Evolutionary conservation across 106 monocot genomes (phyloP).

Genomic region (Agapanthus africanus): DNA sequence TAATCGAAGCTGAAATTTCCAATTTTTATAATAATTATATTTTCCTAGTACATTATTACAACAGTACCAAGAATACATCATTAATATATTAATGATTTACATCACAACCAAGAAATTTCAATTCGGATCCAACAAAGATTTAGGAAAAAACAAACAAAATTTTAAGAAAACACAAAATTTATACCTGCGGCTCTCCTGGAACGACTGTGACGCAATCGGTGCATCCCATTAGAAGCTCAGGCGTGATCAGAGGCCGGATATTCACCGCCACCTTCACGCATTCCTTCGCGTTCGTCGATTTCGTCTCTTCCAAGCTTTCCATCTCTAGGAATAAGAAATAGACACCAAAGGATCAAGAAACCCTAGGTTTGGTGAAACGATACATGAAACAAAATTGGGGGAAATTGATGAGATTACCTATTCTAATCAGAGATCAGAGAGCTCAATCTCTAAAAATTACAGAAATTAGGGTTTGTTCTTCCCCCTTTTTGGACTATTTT

Average conservation of each 20-base stretch:
- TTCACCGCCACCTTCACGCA: constrained; percentile 92
- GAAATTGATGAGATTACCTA: too few species aligned
- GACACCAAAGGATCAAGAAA: too few species aligned
- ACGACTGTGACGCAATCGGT: constrained; percentile 69
- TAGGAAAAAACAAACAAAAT: background rate
- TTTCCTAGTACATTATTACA: background rate
- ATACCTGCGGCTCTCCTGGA: constrained; percentile 91
- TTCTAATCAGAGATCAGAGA: too few species aligned
- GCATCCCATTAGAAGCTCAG: constrained; percentile 68
- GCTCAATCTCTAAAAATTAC: too few species aligned
- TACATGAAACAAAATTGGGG: too few species aligned
- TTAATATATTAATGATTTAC: background rate
- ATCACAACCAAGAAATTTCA: background rate
- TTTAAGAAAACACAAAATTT: background rate
- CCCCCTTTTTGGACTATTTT: too few species aligned
- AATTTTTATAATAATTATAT: background rate
- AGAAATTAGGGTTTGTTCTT: too few species aligned
- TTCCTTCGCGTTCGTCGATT: constrained; percentile 28
- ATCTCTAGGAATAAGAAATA: too few species aligned
- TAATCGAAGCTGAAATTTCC: background rate
- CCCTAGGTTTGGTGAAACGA: too few species aligned
- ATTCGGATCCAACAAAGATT: background rate
- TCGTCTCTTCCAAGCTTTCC: constrained; percentile 43
- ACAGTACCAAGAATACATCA: background rate
- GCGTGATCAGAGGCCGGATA: constrained; percentile 68